These are phyloP conservation scores for Pseudocercospora eumusae DNA, from an alignment of 2,329 filamentous ascomycete species.

Conservation along the genomic window DNA sequence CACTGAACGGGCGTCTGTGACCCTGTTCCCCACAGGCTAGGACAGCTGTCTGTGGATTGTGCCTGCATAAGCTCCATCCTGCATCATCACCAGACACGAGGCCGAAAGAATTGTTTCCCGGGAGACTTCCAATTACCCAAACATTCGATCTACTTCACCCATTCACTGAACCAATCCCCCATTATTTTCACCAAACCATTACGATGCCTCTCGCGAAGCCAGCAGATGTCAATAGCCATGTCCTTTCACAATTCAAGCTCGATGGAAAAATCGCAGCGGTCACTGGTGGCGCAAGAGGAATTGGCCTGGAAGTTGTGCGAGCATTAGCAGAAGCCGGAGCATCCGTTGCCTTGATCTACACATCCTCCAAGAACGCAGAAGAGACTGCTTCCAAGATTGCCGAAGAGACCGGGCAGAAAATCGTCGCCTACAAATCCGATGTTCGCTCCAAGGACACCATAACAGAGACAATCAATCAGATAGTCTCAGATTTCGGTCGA, in stretches of 20 bases:
- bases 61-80: constrained; percentile 10
- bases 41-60: constrained; percentile 2
- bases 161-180: background rate
- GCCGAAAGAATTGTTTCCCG: constrained; percentile 3
- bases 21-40: constrained; percentile 7
- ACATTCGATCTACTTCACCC: background rate
- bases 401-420: constrained; percentile 26
- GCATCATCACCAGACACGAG: constrained; percentile 7
- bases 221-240: constrained; percentile 16
- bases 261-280: constrained; percentile 78
- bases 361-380: constrained; percentile 66
- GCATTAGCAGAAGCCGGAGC: constrained; percentile 83
- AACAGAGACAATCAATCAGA: constrained; percentile 69
- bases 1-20: constrained; percentile 8
- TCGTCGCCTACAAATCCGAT: constrained; percentile 68
- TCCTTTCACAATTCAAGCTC: constrained; percentile 64
- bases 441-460: constrained; percentile 66
- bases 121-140: background rate
- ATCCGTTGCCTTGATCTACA: constrained; percentile 82
- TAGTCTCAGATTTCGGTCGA: constrained; percentile 66
- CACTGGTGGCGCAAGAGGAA: constrained; percentile 81
- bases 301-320: constrained; percentile 87
- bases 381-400: constrained; percentile 22
- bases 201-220: constrained; percentile 33
- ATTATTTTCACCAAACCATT: background rate